phyloP scores from a whole-genome alignment of 495 filamentous ascomycete genomes.

The Aspergillus heteromorphus region DNA sequence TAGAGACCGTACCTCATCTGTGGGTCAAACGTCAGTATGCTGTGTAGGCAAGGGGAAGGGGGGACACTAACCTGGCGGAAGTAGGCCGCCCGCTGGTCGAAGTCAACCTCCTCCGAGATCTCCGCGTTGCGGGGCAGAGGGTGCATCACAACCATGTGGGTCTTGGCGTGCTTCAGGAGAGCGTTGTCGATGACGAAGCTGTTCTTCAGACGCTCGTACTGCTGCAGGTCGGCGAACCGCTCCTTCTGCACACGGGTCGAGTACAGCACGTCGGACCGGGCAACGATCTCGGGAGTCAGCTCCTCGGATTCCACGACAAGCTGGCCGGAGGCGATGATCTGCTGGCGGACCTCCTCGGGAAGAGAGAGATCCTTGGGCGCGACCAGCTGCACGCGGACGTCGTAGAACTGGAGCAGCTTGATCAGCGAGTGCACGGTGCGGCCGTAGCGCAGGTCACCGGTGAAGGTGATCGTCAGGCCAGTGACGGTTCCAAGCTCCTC shows the following conservation, averaged over 20 bases:
- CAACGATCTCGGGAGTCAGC: slow-evolving; percentile 80
- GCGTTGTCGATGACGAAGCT: slow-evolving; percentile 81
- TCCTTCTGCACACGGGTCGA: slow-evolving; percentile 96
- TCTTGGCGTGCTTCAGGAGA: slow-evolving; percentile 87
- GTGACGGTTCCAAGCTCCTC: slow-evolving; percentile 94
- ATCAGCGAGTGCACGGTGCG: slow-evolving; percentile 91
- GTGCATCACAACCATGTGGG: slow-evolving; percentile 89
- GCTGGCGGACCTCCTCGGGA: slow-evolving; percentile 64
- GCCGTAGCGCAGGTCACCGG: slow-evolving; percentile 87
- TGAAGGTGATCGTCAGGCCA: slow-evolving; percentile 91
- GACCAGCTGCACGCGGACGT: slow-evolving; percentile 88
- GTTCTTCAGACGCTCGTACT: slow-evolving; percentile 84
- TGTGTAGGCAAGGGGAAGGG: slow-evolving; percentile 3
- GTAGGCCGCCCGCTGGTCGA: slow-evolving; percentile 94
- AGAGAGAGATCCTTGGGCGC: slow-evolving; percentile 74
- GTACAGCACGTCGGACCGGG: slow-evolving; percentile 83
- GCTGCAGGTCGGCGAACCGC: slow-evolving; percentile 69
- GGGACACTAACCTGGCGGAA: slow-evolving; percentile 85
- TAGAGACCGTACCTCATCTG: slow-evolving; percentile 98
- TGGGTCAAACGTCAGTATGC: slow-evolving; percentile 34
- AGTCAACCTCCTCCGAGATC: slow-evolving; percentile 92
- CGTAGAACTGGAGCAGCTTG: slow-evolving; percentile 89
- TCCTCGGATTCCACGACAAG: slow-evolving; percentile 65
- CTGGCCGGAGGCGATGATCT: slow-evolving; percentile 67
- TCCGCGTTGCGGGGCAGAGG: slow-evolving; percentile 89